Conservation (phyloP, 371 early-diverging fungal genomes). For the Mucor mucedo region DNA sequence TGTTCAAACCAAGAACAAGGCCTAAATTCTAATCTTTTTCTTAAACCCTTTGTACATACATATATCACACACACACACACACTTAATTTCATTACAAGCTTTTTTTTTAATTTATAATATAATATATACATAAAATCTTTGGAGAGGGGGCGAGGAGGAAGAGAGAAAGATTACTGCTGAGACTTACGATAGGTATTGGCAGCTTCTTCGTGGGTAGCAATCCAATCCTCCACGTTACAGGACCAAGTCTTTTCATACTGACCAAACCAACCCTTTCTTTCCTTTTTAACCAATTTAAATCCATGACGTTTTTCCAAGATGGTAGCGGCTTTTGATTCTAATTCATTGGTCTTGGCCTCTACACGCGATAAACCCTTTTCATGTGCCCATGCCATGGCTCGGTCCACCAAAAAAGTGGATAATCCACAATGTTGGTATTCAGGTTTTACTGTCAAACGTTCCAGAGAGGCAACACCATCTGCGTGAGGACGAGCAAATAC, state of each 20-base stretch:
- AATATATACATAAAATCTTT: background rate
- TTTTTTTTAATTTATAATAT: background rate
- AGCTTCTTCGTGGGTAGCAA: conserved; percentile 15
- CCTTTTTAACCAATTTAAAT: conserved; percentile 37
- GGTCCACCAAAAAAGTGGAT: conserved; percentile 44
- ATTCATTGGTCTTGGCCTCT: conserved; percentile 45
- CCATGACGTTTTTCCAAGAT: conserved; percentile 44
- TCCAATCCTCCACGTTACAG: conserved; percentile 32
- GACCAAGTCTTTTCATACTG: conserved; percentile 36
- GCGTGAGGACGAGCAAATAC: conserved; percentile 37
- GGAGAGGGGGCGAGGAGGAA: too few species aligned
- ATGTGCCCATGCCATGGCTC: conserved; percentile 46
- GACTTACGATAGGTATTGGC: conserved; percentile 21
- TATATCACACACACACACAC: conserved; percentile 7
- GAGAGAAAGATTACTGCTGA: background rate
- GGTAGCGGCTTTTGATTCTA: conserved; percentile 37
- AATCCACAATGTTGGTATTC: conserved; percentile 48
- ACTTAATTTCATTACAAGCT: background rate
- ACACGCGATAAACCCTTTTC: conserved; percentile 43
- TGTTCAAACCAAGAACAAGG: conserved; percentile 35
- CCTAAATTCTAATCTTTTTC: background rate
- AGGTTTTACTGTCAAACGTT: conserved; percentile 36
- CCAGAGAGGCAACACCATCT: conserved; percentile 40
- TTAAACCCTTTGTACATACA: conserved; percentile 6
- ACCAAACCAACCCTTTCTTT: conserved; percentile 48